Evolutionary conservation across 2,329 filamentous ascomycete genomes (phyloP).

Genomic region (Bisporella sp.): DNA sequence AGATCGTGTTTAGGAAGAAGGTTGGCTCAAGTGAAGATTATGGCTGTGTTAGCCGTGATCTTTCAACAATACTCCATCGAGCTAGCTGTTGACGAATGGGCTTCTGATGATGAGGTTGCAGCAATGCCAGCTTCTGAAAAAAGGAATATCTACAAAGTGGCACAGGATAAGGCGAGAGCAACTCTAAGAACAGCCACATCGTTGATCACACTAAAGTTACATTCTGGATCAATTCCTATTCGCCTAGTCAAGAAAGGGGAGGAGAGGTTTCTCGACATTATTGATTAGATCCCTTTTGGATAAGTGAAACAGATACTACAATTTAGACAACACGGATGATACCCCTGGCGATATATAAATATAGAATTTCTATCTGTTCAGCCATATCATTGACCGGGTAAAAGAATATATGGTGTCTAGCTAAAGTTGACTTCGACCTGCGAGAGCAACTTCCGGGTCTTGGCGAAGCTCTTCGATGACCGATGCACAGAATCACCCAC

Average conservation of each 20-base stretch:
- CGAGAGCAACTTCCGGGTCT: no score
- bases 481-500: no score
- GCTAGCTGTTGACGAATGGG: conserved; percentile 22
- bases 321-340: no score
- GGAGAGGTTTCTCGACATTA: conserved; percentile 54
- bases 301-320: no score
- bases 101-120: conserved; percentile 19
- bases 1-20: conserved; percentile 31
- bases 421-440: no score
- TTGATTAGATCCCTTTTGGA: not conserved
- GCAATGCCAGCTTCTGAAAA: conserved; percentile 15
- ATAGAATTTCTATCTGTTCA: no score
- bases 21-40: conserved; percentile 30
- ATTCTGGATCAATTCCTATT: conserved; percentile 51
- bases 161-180: conserved; percentile 37
- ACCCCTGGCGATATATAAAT: no score
- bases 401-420: no score
- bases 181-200: conserved; percentile 40
- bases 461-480: no score
- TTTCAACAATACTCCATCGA: conserved; percentile 22
- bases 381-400: no score
- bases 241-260: conserved; percentile 61
- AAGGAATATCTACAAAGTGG: conserved; percentile 18
- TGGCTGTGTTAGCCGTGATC: conserved; percentile 23
- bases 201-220: conserved; percentile 68